Evolutionary conservation across 805 yeast genomes (phyloP).

Genomic region (Candida corydali): DNA sequence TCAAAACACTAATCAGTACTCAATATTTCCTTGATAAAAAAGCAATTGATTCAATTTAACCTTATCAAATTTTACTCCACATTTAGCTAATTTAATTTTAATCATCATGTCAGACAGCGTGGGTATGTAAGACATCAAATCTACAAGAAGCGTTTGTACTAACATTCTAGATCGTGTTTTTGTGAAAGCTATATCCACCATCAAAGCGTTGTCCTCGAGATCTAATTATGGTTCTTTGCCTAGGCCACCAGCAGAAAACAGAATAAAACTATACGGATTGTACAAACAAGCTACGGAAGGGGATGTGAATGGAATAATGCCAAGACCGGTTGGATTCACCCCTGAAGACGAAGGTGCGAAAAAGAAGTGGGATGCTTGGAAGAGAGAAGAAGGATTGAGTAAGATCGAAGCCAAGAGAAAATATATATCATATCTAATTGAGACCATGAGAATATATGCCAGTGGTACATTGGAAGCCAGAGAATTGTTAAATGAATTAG

Average conservation of each 20-base stretch:
- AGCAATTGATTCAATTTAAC: no score
- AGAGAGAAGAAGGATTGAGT: conserved; percentile 61
- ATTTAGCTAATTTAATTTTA: neutral
- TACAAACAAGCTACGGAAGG: conserved; percentile 92
- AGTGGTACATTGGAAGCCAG: conserved; percentile 63
- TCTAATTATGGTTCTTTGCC: conserved; percentile 62
- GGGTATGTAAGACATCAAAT: conserved; percentile 8
- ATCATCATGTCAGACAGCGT: conserved; percentile 9
- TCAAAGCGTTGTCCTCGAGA: conserved; percentile 64
- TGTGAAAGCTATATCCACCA: conserved; percentile 76
- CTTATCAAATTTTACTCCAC: neutral
- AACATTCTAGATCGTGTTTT: conserved; percentile 61
- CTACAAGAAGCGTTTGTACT: conserved; percentile 3
- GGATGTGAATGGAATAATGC: conserved; percentile 64
- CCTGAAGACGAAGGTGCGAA: conserved; percentile 65
- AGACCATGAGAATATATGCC: conserved; percentile 69
- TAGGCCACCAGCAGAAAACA: conserved; percentile 68
- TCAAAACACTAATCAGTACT: no score
- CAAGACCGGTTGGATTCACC: conserved; percentile 56
- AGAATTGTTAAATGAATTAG: conserved; percentile 63
- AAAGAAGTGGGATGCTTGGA: conserved; percentile 86
- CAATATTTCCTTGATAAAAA: neutral
- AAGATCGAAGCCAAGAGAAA: conserved; percentile 69
- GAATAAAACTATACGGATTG: conserved; percentile 71
- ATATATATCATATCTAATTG: conserved; percentile 64